Percentiles rank a stretch among this genome's conserved stretches.
phyloP scores from a whole-genome alignment of 495 filamentous ascomycete genomes.

The Hypoxylon trugodes region DNA sequence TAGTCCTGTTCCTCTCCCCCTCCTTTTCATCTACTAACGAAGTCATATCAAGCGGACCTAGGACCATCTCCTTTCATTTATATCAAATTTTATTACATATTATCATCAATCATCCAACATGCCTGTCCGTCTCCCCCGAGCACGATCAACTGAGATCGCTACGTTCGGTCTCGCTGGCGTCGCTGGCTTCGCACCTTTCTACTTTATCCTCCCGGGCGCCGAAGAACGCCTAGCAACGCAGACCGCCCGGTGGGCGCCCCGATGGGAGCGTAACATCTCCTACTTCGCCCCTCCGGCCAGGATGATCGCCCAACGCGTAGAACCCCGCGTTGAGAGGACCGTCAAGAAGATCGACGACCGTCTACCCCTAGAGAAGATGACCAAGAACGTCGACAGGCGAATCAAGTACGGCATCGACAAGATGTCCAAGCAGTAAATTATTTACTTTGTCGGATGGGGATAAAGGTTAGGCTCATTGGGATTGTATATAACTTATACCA shows the following conservation, averaged over 20 bases:
- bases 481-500: background rate
- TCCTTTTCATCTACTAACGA: slow-evolving; percentile 3
- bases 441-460: background rate
- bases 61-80: slow-evolving; percentile 24
- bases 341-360: slow-evolving; percentile 51
- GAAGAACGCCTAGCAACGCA: slow-evolving; percentile 53
- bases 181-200: slow-evolving; percentile 56
- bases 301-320: slow-evolving; percentile 51
- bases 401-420: slow-evolving; percentile 52
- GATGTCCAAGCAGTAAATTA: slow-evolving; percentile 28
- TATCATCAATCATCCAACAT: slow-evolving; percentile 44
- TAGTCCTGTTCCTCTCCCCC: background rate
- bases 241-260: slow-evolving; percentile 58
- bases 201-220: slow-evolving; percentile 57
- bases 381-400: slow-evolving; percentile 49
- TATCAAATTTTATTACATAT: slow-evolving; percentile 17
- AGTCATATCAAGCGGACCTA: slow-evolving; percentile 5
- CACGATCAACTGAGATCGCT: slow-evolving; percentile 50
- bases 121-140: slow-evolving; percentile 57
- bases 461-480: background rate
- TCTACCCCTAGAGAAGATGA: slow-evolving; percentile 56
- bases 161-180: slow-evolving; percentile 55
- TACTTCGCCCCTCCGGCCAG: slow-evolving; percentile 54
- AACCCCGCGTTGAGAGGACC: slow-evolving; percentile 51
- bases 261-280: slow-evolving; percentile 59